Conservation (phyloP, 2,329 filamentous ascomycete species). For the Botrytis elliptica region DNA sequence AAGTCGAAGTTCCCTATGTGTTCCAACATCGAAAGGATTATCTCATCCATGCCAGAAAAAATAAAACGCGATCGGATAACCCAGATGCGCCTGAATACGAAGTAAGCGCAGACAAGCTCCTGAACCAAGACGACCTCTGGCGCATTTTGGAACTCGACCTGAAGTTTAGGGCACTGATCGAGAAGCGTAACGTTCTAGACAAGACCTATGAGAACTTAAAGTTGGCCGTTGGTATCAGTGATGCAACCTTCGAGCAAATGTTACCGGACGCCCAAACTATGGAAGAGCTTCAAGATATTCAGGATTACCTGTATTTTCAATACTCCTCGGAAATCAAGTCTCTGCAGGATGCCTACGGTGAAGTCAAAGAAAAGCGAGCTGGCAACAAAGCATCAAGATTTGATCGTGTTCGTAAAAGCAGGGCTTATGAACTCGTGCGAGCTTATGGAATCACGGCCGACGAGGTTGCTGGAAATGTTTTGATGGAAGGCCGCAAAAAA, state of each 20-base stretch:
- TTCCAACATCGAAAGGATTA: constrained; percentile 99
- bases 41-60: constrained; percentile 82
- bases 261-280: constrained; percentile 77
- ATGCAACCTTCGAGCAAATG: constrained; percentile 78
- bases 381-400: constrained; percentile 78
- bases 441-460: constrained; percentile 90
- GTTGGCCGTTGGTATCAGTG: constrained; percentile 58
- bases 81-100: constrained; percentile 70
- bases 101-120: constrained; percentile 78
- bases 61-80: constrained; percentile 58
- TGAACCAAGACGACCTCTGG: constrained; percentile 93
- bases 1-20: constrained; percentile 94
- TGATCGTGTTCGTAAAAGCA: constrained; percentile 79
- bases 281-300: constrained; percentile 93
- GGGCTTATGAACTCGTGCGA: constrained; percentile 77
- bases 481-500: constrained; percentile 73
- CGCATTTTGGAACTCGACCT: constrained; percentile 91
- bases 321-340: constrained; percentile 85
- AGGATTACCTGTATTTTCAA: constrained; percentile 95
- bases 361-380: constrained; percentile 66
- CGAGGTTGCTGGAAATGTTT: constrained; percentile 80
- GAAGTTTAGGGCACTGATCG: constrained; percentile 88
- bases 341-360: constrained; percentile 61
- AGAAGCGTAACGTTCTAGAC: constrained; percentile 85
- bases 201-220: constrained; percentile 75